Evolutionary conservation across 805 yeast genomes (phyloP), one percentile per base, ranked within the genome.

Genomic region (Zygosaccharomyces gambellarensis): DNA sequence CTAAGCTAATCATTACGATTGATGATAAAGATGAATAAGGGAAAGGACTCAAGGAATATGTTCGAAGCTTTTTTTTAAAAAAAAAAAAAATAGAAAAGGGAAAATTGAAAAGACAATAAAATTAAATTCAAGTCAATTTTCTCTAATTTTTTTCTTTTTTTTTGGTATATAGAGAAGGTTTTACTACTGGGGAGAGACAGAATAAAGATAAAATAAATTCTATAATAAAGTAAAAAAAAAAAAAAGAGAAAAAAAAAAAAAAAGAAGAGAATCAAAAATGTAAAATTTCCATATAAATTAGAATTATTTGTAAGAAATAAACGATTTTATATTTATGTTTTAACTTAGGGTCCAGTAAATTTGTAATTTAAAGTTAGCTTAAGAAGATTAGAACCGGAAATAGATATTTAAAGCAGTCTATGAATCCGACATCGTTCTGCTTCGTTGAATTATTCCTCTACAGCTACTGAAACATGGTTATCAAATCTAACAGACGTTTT

Each of bases 401-500:
- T 34, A 34, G 6, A 30, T 17, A 4, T 17, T 17, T 17, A 17
- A 17, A 17, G 17, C 17, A 17, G 19, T 34, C 38, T 34, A 34
- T 4, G 7, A 34, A 34, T 34, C 14, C 19, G 14, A 17, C 22
- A 34, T 6, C 19, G 22, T 14, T 6, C 14, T 17, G 4, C 22
- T 11, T n/a, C 38, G 5, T 9, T 17, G 8, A 14, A 34, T 34
- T 48, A 61, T 32, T 64, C 65, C 51, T 73, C 71, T 8, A 67
- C 68, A 5, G 79, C 79, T n/a, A 80, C 75, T 30, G 76, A 69
- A 8, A 83, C 87, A 50, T 75, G 73, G 49, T 80, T 84, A 54
- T 81, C 83, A 57, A 83, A 83, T 54, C 87, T 70, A 2, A 83
- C 87, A 4, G 85, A 80, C 54, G 82, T 81, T 60, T 86, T 71